Percentiles rank a stretch among this genome's conserved stretches.
phyloP scores from a whole-genome alignment of 371 early-diverging fungal genomes.

The Zychaea mexicana region DNA sequence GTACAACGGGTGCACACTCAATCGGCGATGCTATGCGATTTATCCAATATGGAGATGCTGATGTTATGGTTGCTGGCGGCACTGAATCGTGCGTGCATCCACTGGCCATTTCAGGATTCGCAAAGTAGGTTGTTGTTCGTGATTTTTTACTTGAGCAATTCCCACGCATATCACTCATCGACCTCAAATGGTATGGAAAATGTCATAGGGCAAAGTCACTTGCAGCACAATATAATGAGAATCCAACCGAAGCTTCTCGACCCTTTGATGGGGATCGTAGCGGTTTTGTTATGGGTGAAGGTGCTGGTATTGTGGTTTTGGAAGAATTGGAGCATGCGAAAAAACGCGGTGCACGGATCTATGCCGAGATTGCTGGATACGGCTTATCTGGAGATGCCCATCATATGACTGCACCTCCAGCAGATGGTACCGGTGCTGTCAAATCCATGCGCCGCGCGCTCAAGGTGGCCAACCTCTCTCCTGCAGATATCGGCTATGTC shows the following conservation, averaged over 20 bases:
- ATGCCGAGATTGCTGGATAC: slow-evolving; percentile 90
- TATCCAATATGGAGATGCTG: slow-evolving; percentile 91
- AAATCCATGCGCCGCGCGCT: slow-evolving; percentile 87
- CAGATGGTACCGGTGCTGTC: slow-evolving; percentile 84
- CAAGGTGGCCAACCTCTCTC: slow-evolving; percentile 55
- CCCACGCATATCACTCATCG: neutral
- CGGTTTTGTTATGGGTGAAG: slow-evolving; percentile 97
- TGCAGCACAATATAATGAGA: slow-evolving; percentile 75
- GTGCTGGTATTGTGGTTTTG: slow-evolving; percentile 89
- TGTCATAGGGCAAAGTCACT: slow-evolving; percentile 77
- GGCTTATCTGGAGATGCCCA: slow-evolving; percentile 93
- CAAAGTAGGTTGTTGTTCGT: slow-evolving; percentile 46
- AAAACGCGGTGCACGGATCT: slow-evolving; percentile 82
- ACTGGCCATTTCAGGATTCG: slow-evolving; percentile 89
- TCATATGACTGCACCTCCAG: slow-evolving; percentile 93
- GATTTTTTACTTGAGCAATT: neutral
- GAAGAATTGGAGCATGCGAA: slow-evolving; percentile 93
- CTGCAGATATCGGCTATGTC: slow-evolving; percentile 79
- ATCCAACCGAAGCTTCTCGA: slow-evolving; percentile 77
- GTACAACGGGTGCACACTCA: slow-evolving; percentile 94
- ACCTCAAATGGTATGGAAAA: neutral
- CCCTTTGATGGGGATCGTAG: slow-evolving; percentile 88
- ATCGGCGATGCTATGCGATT: slow-evolving; percentile 93
- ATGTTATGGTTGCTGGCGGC: slow-evolving; percentile 97
- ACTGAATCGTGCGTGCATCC: slow-evolving; percentile 88